Percentiles rank a stretch among this genome's conserved stretches.
These are phyloP conservation scores for Apiospora hydei DNA, from an alignment of 2,329 filamentous ascomycete species.

Conservation along the genomic window DNA sequence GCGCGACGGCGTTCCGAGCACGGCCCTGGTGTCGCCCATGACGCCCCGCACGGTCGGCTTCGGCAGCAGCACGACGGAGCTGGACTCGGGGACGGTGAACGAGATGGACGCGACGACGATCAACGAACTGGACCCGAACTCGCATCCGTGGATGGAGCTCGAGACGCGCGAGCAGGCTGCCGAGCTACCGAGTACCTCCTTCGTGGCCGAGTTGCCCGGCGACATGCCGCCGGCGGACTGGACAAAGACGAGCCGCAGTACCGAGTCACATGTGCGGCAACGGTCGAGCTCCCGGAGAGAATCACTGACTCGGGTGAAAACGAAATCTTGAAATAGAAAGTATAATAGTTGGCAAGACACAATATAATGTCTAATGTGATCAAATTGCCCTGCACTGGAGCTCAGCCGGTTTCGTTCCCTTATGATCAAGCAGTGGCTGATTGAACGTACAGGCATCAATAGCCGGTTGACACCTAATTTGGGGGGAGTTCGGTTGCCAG, in stretches of 20 bases:
- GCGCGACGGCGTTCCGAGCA: constrained; percentile 3
- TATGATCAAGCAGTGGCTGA: background rate
- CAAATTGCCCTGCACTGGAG: background rate
- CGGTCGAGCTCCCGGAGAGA: constrained; percentile 17
- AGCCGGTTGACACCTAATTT: background rate
- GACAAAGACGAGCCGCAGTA: background rate
- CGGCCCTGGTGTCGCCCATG: constrained; percentile 19
- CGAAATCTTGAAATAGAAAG: background rate
- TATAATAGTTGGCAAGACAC: background rate
- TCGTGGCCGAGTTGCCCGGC: constrained; percentile 20
- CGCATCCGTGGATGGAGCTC: constrained; percentile 14
- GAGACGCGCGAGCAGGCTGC: background rate
- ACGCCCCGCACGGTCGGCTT: constrained; percentile 9
- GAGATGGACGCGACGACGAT: constrained; percentile 24
- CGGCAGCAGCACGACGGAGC: constrained; percentile 22
- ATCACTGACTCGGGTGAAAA: background rate
- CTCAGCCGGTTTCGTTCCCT: background rate
- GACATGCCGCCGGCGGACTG: background rate
- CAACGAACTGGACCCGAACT: background rate
- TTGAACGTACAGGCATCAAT: background rate
- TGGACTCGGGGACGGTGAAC: constrained; percentile 16
- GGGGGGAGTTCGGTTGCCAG: background rate
- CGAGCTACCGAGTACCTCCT: constrained; percentile 13
- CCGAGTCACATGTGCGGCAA: constrained; percentile 13
- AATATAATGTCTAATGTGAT: constrained; percentile 7